phyloP scores from a whole-genome alignment of 371 early-diverging fungal genomes.

The Cokeromyces recurvatus region DNA sequence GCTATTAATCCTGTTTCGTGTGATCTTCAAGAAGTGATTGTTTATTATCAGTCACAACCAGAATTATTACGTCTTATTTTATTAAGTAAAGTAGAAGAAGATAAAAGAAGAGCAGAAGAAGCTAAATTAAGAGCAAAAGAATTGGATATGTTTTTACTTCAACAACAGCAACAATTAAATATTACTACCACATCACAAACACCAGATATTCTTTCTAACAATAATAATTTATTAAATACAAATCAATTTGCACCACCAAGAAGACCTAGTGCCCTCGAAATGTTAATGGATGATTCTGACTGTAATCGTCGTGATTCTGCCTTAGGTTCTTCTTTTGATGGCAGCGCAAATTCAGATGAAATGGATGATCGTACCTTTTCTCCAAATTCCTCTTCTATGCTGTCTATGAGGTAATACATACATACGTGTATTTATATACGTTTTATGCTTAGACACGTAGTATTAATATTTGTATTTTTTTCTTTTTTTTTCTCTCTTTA shows the following conservation, averaged over 20 bases:
- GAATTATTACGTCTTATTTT: slow-evolving; percentile 57
- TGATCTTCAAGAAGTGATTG: slow-evolving; percentile 52
- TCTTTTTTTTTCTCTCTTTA: background rate
- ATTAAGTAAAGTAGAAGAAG: slow-evolving; percentile 61
- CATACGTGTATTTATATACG: background rate
- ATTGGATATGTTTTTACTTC: slow-evolving; percentile 32
- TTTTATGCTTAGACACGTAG: no score
- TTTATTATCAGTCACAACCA: slow-evolving; percentile 54
- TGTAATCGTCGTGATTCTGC: slow-evolving; percentile 20
- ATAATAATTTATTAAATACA: background rate
- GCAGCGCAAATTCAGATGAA: slow-evolving; percentile 21
- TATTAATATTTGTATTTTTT: background rate
- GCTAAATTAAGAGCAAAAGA: slow-evolving; percentile 44
- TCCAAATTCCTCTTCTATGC: slow-evolving; percentile 4
- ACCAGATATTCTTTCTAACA: slow-evolving; percentile 3
- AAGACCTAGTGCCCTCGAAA: slow-evolving; percentile 16
- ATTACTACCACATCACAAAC: slow-evolving; percentile 3
- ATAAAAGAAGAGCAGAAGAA: slow-evolving; percentile 51
- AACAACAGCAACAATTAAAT: slow-evolving; percentile 27
- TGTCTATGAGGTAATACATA: slow-evolving; percentile 16
- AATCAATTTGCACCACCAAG: slow-evolving; percentile 5
- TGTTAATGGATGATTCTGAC: slow-evolving; percentile 13
- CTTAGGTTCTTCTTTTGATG: slow-evolving; percentile 24
- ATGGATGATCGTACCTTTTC: slow-evolving; percentile 7
- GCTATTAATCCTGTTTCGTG: slow-evolving; percentile 17